Base-by-base conservation (phyloP, 202 grass and related monocot species). In the Cymbopogon flexuosus region DNA sequence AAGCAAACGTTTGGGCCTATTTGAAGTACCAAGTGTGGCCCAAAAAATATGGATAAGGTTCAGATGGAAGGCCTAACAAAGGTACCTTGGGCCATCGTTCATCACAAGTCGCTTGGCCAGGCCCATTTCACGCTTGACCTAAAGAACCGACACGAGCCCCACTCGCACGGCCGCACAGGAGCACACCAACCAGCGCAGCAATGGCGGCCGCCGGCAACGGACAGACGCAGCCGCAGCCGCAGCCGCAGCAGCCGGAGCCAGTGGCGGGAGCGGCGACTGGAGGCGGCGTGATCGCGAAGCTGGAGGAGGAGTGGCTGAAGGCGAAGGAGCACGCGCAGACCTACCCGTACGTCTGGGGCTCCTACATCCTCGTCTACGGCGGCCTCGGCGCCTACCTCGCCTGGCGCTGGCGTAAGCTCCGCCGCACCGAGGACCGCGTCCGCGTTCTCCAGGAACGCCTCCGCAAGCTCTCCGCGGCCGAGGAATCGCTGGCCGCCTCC, bases 331-430 rank as follows among this genome's bases (percentile, higher is more conserved):
- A 99, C 75, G 96, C 96, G 18, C 88, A 99, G 90, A 91, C 92
- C 19, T 99, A 95, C 80, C 96, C 96, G 0, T 99, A 99, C 82
- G 88, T 96, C 0, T 99, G 96, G 92, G 88, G 92, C 13, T 99
- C 96, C 23, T 99, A 96, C 90, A 96, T 99, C 88, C 80, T 99
- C 69, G 96, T 99, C 68, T 96, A 96, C 87, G 84, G 90, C 76
- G 87, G 90, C 78, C 88, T 95, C n/a, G 79, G 73, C 60, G 84
- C 87, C 9, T 95, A 90, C 84, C 85, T 99, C 78, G 81, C 84
- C 41, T 91, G 84, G 88, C 85, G 92, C 68, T 96, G 89, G 86
- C 13, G 82, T 70, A 99, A 99, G 92, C 88, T 99, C 82, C 88
- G 92, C 70, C 82, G 83, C 84, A 93, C 96, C 6, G 96, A 99